Evolutionary conservation across 257 asterid species (phyloP), one percentile per base, ranked within the genome.

Genomic region (Cynanchum wilfordii): DNA sequence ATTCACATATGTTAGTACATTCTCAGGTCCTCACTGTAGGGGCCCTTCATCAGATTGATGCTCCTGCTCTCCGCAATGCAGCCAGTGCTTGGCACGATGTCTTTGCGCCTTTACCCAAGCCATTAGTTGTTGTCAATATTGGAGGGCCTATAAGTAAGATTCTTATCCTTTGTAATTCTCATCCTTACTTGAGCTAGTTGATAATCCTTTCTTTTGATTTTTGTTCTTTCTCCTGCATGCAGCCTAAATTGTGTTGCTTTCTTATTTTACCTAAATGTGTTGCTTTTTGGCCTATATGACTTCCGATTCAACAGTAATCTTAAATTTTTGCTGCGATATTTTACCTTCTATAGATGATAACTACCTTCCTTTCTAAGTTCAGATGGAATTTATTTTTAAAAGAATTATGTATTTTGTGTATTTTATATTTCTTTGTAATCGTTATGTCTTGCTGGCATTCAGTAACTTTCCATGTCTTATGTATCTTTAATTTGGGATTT

Each of bases 31-130:
- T 91, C 22, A 94, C 98, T 0, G 82, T 84, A 10, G 99, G 99
- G 79, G 96, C 99, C 42, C 98, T 94, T 83, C 98, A 91, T 79
- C 99, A 90, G 82, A 78, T 91, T 79, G 98, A 94, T 85, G 80
- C 94, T 66, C 64, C 97, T 73, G 82, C 87, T 22, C 96, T 94
- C 56, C 93, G 97, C 49, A 79, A 83, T 80, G 93, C 96, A 36
- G 98, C 99, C 70, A 84, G 68, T 78, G 71, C 90, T 69, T 94
- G 99, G 99, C 97, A 91, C 60, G 84, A 89, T 66, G 96, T 86
- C 83, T 89, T 94, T 73, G 96, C 97, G 69, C 90, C 90, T 76
- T 66, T 89, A 77, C 90, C 96, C 33, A 94, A 87, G 88, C 99
- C 99, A 33, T 78, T 94, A 80, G 83, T 94, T 70, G 98, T 91